Base-by-base conservation (phyloP, 352 stramenopile species). In the Stephanocyclus meneghinianus region DNA sequence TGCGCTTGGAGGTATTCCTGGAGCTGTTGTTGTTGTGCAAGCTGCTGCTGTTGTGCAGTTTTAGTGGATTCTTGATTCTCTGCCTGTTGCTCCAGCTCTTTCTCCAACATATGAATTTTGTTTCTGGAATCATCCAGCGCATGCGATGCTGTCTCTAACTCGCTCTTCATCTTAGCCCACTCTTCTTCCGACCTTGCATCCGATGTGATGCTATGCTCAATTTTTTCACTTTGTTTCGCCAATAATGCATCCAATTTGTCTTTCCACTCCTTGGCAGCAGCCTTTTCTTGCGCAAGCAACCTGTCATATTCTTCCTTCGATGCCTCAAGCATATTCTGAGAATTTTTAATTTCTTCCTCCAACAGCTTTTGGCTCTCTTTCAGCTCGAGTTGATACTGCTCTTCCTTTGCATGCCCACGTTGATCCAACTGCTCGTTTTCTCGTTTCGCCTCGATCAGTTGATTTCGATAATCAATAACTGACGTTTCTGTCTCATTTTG, bases 1-100 rank as follows among this genome's bases (percentile, higher is more conserved):
- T 83, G 60, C 1, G 61, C 67, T 40, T 67, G 66, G 7, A 78
- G 47, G 50, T 77, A 74, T 44, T 73, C 45, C 47, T 83, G 45
- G 8, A 62, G 48, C 21, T 83, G 75, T 26, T 83, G 68, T 15
- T 77, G 60, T 21, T 75, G 30, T 40, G 62, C 55, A 45, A 35
- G 44, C 21, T 45, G 68, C 26, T 45, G 68, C 26, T 83, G 42
- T 35, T 71, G 29, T 55, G 51, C 37, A 26, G 26, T 37, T 26
- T 45, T 32, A 13, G 18, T 55, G 21, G 48, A 55, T 16, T 37
- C 48, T 7, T 82, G 48, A 37, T 73, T 11, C 2, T 61, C 3
- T 5, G 30, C 35, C 21, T 68, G 37, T 53, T 64, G 16, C 18
- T 63, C 2, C 32, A 76, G 21, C n/a, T 76, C 10, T 26, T 48